Percentiles rank a stretch among this genome's conserved stretches.
These are phyloP conservation scores for Arachis hypogaea DNA, from an alignment of 306 rosid species.

Conservation along the genomic window DNA sequence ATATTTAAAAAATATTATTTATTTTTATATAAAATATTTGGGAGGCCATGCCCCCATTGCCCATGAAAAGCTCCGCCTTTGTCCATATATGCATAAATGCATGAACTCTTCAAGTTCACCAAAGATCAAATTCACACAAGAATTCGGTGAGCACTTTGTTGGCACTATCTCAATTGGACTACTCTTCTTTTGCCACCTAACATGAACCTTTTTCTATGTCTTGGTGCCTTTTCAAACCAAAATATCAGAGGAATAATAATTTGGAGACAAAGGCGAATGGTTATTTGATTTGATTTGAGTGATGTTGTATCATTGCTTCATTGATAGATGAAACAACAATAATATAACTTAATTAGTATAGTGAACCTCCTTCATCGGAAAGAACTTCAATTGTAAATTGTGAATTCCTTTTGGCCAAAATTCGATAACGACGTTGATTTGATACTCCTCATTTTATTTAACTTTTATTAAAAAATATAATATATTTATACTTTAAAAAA, in stretches of 20 bases:
- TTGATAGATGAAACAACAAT: not conserved
- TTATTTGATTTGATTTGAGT: no score
- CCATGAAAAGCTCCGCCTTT: no score
- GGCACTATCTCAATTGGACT: not conserved
- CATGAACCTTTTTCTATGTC: not conserved
- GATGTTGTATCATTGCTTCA: not conserved
- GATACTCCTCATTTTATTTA: not conserved
- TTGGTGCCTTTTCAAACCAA: not conserved
- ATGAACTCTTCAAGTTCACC: not conserved
- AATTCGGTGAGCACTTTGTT: not conserved
- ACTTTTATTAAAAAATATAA: not conserved
- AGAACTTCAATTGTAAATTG: not conserved
- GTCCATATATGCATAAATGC: no score
- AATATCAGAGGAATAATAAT: not conserved
- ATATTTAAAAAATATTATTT: no score
- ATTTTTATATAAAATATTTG: no score
- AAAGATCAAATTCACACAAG: not conserved
- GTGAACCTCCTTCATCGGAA: not conserved
- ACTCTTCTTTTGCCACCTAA: not conserved
- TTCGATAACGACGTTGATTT: not conserved
- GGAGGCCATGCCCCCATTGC: no score
- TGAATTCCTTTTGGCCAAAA: not conserved
- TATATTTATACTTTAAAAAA: no score
- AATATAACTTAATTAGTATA: not conserved
- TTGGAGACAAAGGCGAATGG: no score